Conservation (phyloP, 495 filamentous ascomycete species). For the Penicillium canescens region DNA sequence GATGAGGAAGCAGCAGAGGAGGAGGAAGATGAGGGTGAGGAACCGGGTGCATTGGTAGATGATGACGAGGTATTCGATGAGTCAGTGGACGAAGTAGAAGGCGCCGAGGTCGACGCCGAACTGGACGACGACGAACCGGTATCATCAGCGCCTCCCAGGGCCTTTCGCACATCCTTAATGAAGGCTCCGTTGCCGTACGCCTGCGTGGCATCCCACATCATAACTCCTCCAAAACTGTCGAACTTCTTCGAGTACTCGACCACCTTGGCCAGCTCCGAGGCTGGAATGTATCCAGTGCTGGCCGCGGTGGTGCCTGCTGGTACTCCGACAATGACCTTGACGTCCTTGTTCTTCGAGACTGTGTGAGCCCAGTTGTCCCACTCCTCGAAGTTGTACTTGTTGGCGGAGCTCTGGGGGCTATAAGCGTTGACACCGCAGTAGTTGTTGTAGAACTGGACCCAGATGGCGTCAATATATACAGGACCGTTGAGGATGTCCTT, state of each 20-base stretch:
- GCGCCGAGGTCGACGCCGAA: conserved; percentile 30
- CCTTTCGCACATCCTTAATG: conserved; percentile 41
- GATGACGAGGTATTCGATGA: conserved; percentile 25
- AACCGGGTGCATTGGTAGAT: conserved; percentile 29
- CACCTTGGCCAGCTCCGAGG: conserved; percentile 43
- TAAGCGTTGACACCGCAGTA: conserved; percentile 62
- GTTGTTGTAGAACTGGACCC: conserved; percentile 78
- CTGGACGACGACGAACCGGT: conserved; percentile 34
- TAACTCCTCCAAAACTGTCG: conserved; percentile 65
- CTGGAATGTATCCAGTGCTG: conserved; percentile 57
- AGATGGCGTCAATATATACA: conserved; percentile 62
- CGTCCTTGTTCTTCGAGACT: conserved; percentile 58
- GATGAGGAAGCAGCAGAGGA: conserved; percentile 29
- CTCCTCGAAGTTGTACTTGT: conserved; percentile 65
- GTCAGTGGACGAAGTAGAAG: conserved; percentile 33
- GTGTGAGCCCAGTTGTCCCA: conserved; percentile 74
- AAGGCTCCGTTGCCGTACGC: conserved; percentile 60
- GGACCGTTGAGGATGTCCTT: conserved; percentile 54
- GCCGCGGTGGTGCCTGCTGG: conserved; percentile 60
- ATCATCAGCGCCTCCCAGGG: conserved; percentile 24
- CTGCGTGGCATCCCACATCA: conserved; percentile 72
- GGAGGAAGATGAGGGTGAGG: conserved; percentile 32
- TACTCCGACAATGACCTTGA: conserved; percentile 67
- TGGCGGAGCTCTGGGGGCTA: conserved; percentile 45
- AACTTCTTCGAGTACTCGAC: conserved; percentile 54